Conservation (phyloP, 1,284 basidiomycete species). For the Sanghuangporus sanghuang region DNA sequence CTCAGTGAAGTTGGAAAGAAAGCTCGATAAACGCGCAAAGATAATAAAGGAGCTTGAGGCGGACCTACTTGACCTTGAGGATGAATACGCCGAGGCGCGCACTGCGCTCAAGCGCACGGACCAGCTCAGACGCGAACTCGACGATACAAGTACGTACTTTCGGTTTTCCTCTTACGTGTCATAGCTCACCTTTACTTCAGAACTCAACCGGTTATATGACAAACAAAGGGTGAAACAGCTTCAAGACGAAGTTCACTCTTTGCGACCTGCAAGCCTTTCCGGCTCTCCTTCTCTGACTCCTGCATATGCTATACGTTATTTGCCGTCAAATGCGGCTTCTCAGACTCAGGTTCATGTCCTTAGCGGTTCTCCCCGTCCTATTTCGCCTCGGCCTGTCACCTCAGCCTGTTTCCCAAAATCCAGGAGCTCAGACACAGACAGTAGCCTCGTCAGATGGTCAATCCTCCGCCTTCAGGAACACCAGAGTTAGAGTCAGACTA, state of each 20-base stretch:
- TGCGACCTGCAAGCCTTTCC: constrained; percentile 4
- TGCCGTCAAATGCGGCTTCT: neutral
- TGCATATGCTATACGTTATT: neutral
- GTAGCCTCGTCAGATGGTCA: neutral
- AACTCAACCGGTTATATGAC: neutral
- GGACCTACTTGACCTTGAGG: constrained; percentile 6
- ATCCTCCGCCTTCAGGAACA: neutral
- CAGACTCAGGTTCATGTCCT: neutral
- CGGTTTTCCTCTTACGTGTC: neutral
- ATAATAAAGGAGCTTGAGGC: constrained; percentile 6
- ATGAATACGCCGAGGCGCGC: constrained; percentile 9
- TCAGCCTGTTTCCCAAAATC: neutral
- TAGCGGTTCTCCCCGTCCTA: neutral
- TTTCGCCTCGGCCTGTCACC: neutral
- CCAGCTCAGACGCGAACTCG: constrained; percentile 3
- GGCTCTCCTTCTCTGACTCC: neutral
- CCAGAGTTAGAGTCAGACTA: constrained; percentile 12
- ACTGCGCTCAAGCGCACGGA: constrained; percentile 6
- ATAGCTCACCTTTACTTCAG: neutral
- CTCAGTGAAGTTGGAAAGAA: constrained; percentile 7
- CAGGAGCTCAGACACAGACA: neutral
- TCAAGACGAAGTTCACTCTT: constrained; percentile 12
- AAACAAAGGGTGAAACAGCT: constrained; percentile 9
- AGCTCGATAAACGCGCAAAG: constrained; percentile 10
- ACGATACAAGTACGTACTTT: constrained; percentile 6